A percentile compares a stretch with the other conserved stretches of the same genome.
phyloP scores from a whole-genome alignment of 108 stramenopile genomes.

The Chaetoceros muelleri region DNA sequence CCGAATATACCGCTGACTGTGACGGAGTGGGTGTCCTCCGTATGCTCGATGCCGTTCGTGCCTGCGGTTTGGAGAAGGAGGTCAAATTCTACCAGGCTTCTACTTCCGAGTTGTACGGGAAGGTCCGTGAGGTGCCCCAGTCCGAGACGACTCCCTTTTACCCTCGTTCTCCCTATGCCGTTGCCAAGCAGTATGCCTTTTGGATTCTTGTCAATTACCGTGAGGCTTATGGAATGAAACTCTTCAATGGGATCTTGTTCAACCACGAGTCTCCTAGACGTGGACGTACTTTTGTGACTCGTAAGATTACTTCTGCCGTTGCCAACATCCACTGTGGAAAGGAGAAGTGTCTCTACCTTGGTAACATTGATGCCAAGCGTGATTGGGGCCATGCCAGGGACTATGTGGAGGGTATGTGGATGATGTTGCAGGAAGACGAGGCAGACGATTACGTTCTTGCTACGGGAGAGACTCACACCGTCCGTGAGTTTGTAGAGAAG shows the following conservation, averaged over 20 bases:
- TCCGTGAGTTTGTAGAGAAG: conserved; percentile 95
- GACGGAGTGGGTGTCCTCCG: conserved; percentile 98
- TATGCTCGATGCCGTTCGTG: conserved; percentile 97
- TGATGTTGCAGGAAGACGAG: conserved; percentile 92
- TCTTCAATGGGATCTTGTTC: conserved; percentile 96
- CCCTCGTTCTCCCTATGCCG: conserved; percentile 98
- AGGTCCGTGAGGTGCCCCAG: conserved; percentile 96
- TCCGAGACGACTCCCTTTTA: conserved; percentile 99
- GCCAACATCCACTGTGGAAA: conserved; percentile 78
- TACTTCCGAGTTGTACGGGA: conserved; percentile 97
- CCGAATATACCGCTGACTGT: conserved; percentile 98
- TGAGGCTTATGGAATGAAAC: conserved; percentile 97
- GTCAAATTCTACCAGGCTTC: conserved; percentile 95
- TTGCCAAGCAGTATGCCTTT: conserved; percentile 98
- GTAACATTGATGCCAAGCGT: conserved; percentile 97
- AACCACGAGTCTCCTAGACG: conserved; percentile 98
- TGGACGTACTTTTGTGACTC: conserved; percentile 97
- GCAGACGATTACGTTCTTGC: conserved; percentile 97
- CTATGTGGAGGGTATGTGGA: conserved; percentile 99
- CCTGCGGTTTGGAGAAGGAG: conserved; percentile 74
- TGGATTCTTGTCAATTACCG: conserved; percentile 99
- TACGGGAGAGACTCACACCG: conserved; percentile 95
- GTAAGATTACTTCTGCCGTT: conserved; percentile 94
- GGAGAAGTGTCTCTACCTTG: conserved; percentile 88
- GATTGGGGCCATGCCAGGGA: conserved; percentile 99